Evolutionary conservation across 1,139 yeast genomes (phyloP), one percentile per base, ranked within the genome.

Genomic region (Suhomyces maxii): DNA sequence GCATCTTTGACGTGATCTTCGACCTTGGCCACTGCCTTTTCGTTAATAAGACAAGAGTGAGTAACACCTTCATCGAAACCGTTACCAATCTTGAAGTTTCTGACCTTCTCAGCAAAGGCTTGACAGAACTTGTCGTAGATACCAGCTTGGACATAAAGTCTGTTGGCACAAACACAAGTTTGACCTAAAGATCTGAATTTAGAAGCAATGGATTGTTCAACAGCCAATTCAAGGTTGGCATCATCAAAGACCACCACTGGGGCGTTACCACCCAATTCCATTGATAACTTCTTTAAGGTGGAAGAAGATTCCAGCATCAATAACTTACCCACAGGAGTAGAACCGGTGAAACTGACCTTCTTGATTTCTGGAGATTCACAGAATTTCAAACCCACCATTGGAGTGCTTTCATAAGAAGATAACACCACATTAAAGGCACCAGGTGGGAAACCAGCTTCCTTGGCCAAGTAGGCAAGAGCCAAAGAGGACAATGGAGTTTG

Each of bases 211-310:
- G 48, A 61, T 55, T 42, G 93, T 33, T 74, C 80, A 12, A 88
- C 90, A 1, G 97, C 96, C 42, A 73, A 71, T 49, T 86, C 91
- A 32, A 90, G 54, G 57, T 88, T 85, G 7, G 89, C 93, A 63
- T 89, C 97, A 26, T 83, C 86, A 67, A 89, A 89, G 9, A 89
- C 90, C 51, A 90, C 84, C 55, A 89, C 83, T 13, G 97, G 97
- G 4, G 97, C 96, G 64, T 90, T 91, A 37, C 97, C 98, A 39
- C 98, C 98, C 44, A 90, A 74, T 68, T 91, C 97, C 62, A 91
- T 79, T 0, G 95, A 86, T 37, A 88, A 71, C 63, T 90, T 90
- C 68, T 91, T 91, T 61, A 90, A 73, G 8, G 95, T 85, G 3
- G 84, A 72, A 1, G 96, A 72, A 8, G 90, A 77, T 65, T 89